Evolutionary conservation across 306 rosid genomes (phyloP), one percentile per base, ranked within the genome.

Genomic region (Alnus glutinosa): DNA sequence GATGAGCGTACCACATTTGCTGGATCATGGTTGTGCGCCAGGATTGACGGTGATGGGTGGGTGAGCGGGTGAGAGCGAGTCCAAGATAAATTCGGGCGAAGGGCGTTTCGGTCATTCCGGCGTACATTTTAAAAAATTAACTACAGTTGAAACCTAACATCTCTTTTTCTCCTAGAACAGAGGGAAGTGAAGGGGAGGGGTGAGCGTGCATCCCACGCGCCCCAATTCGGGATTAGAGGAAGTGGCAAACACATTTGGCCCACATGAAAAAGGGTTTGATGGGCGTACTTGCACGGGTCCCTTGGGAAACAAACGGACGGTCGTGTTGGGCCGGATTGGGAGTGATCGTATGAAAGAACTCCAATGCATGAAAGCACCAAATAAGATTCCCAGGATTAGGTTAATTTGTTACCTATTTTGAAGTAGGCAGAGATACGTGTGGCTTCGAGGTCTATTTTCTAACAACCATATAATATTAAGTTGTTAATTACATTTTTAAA

Each of bases 211-310:
- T 2, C 4, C 15, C 28, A 73, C 82, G 82, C 64, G 72, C 71
- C 3, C 1, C 54, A 39, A 11, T 10, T 50, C 64, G 42, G 15
- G 12, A 12, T 7, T 49, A 3, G 32, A 50, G 61, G 63, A 83
- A 73, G 86, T 83, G 82, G 82, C 52, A 46, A 58, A 70, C 79
- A 83, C 73, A 55, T 30, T 13, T 78, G 82, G 79, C 79, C 77
- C 79, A 83, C 86, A 37, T 12, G 32, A 23, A 64, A 63, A 73
- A 49, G 5, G 6, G 8, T 11, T 73, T 54, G 72, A 37, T 75
- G 73, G 61, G 77, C 18, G 23, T 70, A 16, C 44, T 54, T 13
- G 66, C 62, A 37, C 13, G 49, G 23, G 58, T 11, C 47, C 36
- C 46, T 42, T 42, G 46, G 46, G 1, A 7, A 42, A 37, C 11